These are phyloP conservation scores for Mortierella sp. DNA, from an alignment of 371 early-diverging fungal genomes.

Conservation along the genomic window DNA sequence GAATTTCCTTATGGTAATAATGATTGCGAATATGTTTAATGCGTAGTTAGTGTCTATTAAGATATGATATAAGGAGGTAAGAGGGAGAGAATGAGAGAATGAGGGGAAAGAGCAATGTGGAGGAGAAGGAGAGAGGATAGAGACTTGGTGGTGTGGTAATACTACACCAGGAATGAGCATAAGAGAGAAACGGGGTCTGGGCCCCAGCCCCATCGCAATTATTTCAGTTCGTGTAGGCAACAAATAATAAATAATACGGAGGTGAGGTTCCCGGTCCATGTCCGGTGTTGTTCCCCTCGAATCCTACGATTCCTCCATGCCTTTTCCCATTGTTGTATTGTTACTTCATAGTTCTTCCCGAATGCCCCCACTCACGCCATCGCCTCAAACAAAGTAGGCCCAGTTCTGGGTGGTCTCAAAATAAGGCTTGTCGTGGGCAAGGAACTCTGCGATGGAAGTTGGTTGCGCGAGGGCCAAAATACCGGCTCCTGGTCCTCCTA, in stretches of 20 bases:
- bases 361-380: not conserved
- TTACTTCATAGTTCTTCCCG: not conserved
- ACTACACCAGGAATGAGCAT: not conserved
- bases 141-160: not conserved
- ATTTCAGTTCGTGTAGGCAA: too few relatives aligned
- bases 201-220: too few relatives aligned
- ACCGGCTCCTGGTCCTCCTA: constrained; percentile 83
- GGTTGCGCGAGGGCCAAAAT: constrained; percentile 44
- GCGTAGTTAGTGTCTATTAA: not conserved
- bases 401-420: constrained; percentile 34
- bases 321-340: not conserved
- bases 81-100: not conserved
- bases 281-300: not conserved
- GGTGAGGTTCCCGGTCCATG: not conserved
- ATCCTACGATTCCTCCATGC: not conserved
- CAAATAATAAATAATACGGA: not conserved
- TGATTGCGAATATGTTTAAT: not conserved
- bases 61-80: not conserved
- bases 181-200: not conserved
- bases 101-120: not conserved
- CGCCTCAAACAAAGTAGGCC: constrained; percentile 37
- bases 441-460: constrained; percentile 35
- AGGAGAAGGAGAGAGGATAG: not conserved
- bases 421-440: constrained; percentile 29
- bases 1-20: not conserved